Conservation (phyloP, 1,284 basidiomycete genomes). For the Microbotryum lychnidis-dioicae region DNA sequence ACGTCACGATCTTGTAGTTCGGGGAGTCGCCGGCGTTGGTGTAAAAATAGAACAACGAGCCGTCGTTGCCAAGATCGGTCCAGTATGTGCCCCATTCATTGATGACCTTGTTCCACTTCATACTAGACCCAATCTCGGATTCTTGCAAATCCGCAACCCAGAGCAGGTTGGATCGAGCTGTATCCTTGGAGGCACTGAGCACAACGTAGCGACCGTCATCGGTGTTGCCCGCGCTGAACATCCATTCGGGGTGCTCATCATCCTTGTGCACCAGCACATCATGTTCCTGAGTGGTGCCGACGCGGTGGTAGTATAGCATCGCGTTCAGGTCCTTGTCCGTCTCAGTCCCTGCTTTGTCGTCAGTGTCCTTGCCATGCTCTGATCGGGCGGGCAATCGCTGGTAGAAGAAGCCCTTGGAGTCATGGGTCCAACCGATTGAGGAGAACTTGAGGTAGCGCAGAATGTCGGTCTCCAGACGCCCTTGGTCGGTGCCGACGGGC, state of each 20-base stretch:
- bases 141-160: slow-evolving; percentile 62
- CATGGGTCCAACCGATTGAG: slow-evolving; percentile 59
- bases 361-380: slow-evolving; percentile 48
- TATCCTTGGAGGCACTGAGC: slow-evolving; percentile 52
- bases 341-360: slow-evolving; percentile 55
- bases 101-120: slow-evolving; percentile 29
- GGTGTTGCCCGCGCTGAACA: slow-evolving; percentile 43
- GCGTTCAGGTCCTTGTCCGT: slow-evolving; percentile 60
- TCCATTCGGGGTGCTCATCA: slow-evolving; percentile 56
- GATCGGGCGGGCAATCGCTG: slow-evolving; percentile 43
- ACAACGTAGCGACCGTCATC: slow-evolving; percentile 49
- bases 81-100: slow-evolving; percentile 27
- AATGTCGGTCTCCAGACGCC: slow-evolving; percentile 55
- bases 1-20: slow-evolving; percentile 56
- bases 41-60: slow-evolving; percentile 54
- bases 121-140: slow-evolving; percentile 43
- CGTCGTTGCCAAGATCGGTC: slow-evolving; percentile 58
- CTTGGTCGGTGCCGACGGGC: slow-evolving; percentile 45
- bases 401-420: slow-evolving; percentile 73
- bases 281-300: slow-evolving; percentile 61
- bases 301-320: slow-evolving; percentile 60
- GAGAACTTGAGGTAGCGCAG: slow-evolving; percentile 70
- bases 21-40: slow-evolving; percentile 48
- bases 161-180: slow-evolving; percentile 52
- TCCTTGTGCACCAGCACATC: slow-evolving; percentile 61